These are phyloP conservation scores for Saccharum officinarum DNA, from an alignment of 176 grass and related monocot genomes.

Conservation along the genomic window DNA sequence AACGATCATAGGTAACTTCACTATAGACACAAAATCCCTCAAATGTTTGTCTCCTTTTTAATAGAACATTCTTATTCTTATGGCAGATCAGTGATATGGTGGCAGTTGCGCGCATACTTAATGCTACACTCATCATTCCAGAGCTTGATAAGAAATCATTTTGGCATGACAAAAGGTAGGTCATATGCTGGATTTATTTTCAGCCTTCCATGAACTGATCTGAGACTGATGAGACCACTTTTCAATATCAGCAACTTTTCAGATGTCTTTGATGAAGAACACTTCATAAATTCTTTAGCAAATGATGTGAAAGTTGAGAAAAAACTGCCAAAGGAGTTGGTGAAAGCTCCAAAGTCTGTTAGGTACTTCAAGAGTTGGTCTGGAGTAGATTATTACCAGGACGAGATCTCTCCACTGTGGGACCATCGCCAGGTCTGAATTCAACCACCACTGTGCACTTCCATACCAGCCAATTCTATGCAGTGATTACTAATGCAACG, in stretches of 20 bases:
- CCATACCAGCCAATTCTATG: constrained; percentile 10
- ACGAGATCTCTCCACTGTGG: constrained; percentile 78
- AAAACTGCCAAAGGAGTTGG: constrained; percentile 70
- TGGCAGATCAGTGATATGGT: constrained; percentile 94
- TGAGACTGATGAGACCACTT: constrained; percentile 21
- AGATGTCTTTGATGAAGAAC: constrained; percentile 89
- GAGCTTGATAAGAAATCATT: constrained; percentile 98
- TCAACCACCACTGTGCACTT: constrained; percentile 13
- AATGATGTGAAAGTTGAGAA: constrained; percentile 86
- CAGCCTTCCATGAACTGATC: constrained; percentile 10
- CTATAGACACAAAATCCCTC: neutral
- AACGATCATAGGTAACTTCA: constrained; percentile 4
- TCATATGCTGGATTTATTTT: constrained; percentile 3
- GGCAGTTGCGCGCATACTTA: constrained; percentile 75
- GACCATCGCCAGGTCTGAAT: constrained; percentile 71
- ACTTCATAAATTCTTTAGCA: constrained; percentile 72
- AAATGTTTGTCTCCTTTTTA: neutral
- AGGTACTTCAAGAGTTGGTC: constrained; percentile 96
- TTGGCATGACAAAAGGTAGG: constrained; percentile 88
- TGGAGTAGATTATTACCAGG: constrained; percentile 74
- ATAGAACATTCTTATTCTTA: constrained; percentile 22
- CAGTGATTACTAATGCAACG: constrained; percentile 11
- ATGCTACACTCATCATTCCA: constrained; percentile 89
- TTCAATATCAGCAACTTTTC: constrained; percentile 78
- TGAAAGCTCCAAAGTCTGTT: constrained; percentile 69